Conservation (phyloP, 2,329 filamentous ascomycete genomes). For the Exophiala aquamarina region DNA sequence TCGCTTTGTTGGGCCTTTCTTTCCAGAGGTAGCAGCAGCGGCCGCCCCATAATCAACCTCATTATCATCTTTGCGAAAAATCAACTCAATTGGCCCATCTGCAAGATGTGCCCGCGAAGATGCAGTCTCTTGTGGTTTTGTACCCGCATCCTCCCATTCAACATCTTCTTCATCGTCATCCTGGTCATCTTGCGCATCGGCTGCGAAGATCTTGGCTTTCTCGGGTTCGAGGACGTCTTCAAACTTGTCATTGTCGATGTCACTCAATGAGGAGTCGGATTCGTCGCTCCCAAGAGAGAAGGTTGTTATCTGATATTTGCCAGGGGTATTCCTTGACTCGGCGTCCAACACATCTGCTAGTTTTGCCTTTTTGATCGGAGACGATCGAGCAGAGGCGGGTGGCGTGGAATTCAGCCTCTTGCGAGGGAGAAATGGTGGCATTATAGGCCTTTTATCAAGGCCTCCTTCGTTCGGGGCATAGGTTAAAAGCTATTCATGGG, state of each 20-base stretch:
- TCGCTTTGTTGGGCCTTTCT: constrained; percentile 82
- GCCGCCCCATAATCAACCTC: constrained; percentile 55
- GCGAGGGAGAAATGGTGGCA: constrained; percentile 48
- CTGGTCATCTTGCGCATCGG: constrained; percentile 58
- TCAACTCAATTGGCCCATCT: constrained; percentile 72
- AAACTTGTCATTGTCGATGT: constrained; percentile 54
- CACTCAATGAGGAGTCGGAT: constrained; percentile 40
- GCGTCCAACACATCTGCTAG: constrained; percentile 22
- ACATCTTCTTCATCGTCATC: constrained; percentile 63
- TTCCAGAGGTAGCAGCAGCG: constrained; percentile 62
- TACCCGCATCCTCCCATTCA: constrained; percentile 59
- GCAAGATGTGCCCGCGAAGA: constrained; percentile 47
- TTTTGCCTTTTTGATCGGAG: constrained; percentile 29
- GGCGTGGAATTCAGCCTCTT: constrained; percentile 40
- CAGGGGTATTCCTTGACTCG: constrained; percentile 17
- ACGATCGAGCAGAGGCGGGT: constrained; percentile 26
- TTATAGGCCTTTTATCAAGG: constrained; percentile 21
- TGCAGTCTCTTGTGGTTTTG: constrained; percentile 36
- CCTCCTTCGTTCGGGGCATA: no score
- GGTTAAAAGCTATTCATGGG: no score
- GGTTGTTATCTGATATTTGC: constrained; percentile 7
- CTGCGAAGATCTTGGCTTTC: constrained; percentile 18
- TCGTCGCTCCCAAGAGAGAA: constrained; percentile 28
- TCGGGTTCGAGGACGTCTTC: constrained; percentile 46
- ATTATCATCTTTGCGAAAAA: constrained; percentile 58